A percentile compares a stretch with the other conserved stretches of the same genome.
Conservation (phyloP, 371 early-diverging fungal genomes). For the Choanephora cucurbitarum region DNA sequence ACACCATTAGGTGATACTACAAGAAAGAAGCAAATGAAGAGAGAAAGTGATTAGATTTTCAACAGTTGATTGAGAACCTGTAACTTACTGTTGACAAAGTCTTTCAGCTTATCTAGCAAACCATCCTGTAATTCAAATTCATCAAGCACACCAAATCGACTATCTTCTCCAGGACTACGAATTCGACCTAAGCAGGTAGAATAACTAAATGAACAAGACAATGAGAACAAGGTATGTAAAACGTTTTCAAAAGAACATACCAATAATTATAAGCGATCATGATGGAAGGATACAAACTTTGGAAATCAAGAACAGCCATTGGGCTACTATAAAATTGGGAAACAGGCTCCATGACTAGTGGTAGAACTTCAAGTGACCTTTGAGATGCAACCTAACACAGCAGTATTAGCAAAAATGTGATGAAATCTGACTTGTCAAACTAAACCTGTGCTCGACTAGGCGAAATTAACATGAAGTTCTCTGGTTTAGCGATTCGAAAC, state of each 20-base stretch:
- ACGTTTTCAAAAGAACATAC: slow-evolving; percentile 31
- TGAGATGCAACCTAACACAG: slow-evolving; percentile 59
- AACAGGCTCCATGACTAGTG: slow-evolving; percentile 88
- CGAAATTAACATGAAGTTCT: slow-evolving; percentile 65
- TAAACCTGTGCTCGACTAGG: slow-evolving; percentile 72
- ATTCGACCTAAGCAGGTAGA: slow-evolving; percentile 83
- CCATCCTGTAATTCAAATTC: slow-evolving; percentile 19
- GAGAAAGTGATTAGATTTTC: not conserved
- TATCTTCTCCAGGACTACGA: slow-evolving; percentile 36
- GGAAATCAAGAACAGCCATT: slow-evolving; percentile 87
- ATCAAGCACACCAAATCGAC: slow-evolving; percentile 44
- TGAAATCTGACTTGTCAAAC: too few species aligned
- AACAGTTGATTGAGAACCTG: not conserved
- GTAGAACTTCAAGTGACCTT: slow-evolving; percentile 79
- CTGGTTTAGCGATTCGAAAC: slow-evolving; percentile 83
- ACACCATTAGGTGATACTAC: slow-evolving; percentile 83
- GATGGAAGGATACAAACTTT: slow-evolving; percentile 89
- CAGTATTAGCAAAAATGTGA: not conserved
- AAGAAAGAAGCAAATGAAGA: not conserved
- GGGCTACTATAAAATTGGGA: slow-evolving; percentile 82
- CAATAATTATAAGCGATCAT: slow-evolving; percentile 96
- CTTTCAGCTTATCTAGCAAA: slow-evolving; percentile 56
- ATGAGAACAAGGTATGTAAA: not conserved
- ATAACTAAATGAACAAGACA: slow-evolving; percentile 46
- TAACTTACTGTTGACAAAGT: slow-evolving; percentile 62